Evolutionary conservation across 305 asterid genomes (phyloP), one percentile per base, ranked within the genome.

Genomic region (Fraxinus xanthoxyloides): DNA sequence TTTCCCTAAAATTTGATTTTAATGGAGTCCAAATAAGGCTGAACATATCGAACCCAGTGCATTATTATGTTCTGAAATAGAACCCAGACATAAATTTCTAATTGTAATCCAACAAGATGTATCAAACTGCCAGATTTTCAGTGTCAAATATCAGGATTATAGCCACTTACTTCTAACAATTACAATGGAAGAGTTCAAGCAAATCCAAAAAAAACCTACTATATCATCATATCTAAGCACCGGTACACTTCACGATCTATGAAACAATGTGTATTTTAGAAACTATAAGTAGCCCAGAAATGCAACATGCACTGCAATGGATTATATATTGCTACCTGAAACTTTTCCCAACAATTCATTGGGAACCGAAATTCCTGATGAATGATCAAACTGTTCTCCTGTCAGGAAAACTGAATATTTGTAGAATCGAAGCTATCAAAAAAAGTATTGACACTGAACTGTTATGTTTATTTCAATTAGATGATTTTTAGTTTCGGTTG

Each of bases 361-460:
- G 43, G 85, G 87, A 70, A 84, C 17, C 4, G 87, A 82, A 23
- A 84, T 34, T 24, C 82, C 87, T 4, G 88, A 85, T 67, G 89
- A 78, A 36, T 70, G 85, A 82, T 87, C 90, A 82, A 88, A 89
- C 83, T 87, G 92, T 32, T 84, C 87, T 46, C 84, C 74, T 10
- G 86, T 77, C 72, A 86, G 30, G 89, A 87, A 87, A 85, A 87
- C 85, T 30, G 94, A 73, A 80, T 88, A 89, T 21, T n/a, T n/a
- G n/a, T n/a, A n/a, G n/a, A n/a, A n/a, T n/a, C n/a, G n/a, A n/a
- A n/a, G n/a, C n/a, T n/a, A n/a, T n/a, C n/a, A n/a, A n/a, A n/a
- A n/a, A n/a, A n/a, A n/a, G n/a, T n/a, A n/a, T n/a, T n/a, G n/a
- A n/a, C n/a, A n/a, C n/a, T n/a, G n/a, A n/a, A n/a, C n/a, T n/a